Evolutionary conservation across 129 eudicot species (phyloP).

Genomic region (Flaveria brownii): DNA sequence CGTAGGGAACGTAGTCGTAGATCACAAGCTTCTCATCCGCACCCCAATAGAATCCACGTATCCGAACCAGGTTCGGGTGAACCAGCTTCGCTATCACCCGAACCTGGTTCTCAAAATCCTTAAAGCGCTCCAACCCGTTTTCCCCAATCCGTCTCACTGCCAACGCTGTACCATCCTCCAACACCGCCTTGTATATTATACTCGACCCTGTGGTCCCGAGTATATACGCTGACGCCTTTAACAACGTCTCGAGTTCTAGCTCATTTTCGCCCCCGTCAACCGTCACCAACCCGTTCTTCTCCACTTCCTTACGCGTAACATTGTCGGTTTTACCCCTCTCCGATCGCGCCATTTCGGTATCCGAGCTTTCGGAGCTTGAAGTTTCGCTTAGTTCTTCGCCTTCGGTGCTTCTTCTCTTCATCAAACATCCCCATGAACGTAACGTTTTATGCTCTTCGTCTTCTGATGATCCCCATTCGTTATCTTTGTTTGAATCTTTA

Average conservation of each 20-base stretch:
- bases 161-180: slow-evolving; percentile 75
- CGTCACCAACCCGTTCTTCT: slow-evolving; percentile 64
- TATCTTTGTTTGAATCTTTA: slow-evolving; percentile 34
- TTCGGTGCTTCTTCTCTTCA: slow-evolving; percentile 44
- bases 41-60: slow-evolving; percentile 95
- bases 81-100: slow-evolving; percentile 73
- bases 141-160: slow-evolving; percentile 87
- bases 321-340: slow-evolving; percentile 21
- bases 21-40: slow-evolving; percentile 89
- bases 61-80: slow-evolving; percentile 79
- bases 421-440: slow-evolving; percentile 67
- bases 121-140: slow-evolving; percentile 73
- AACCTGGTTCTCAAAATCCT: slow-evolving; percentile 83
- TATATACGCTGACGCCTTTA: slow-evolving; percentile 88
- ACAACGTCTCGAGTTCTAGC: slow-evolving; percentile 71
- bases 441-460: slow-evolving; percentile 53
- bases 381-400: slow-evolving; percentile 36
- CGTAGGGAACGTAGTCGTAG: slow-evolving; percentile 92
- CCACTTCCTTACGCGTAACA: slow-evolving; percentile 15
- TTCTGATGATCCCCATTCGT: slow-evolving; percentile 50
- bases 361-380: slow-evolving; percentile 37
- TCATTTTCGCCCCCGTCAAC: slow-evolving; percentile 85
- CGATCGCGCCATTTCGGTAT: slow-evolving; percentile 29
- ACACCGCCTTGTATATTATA: slow-evolving; percentile 88
- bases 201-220: slow-evolving; percentile 82